Evolutionary conservation across 2,329 filamentous ascomycete genomes (phyloP).

Genomic region (Fusarium oligoseptatum): DNA sequence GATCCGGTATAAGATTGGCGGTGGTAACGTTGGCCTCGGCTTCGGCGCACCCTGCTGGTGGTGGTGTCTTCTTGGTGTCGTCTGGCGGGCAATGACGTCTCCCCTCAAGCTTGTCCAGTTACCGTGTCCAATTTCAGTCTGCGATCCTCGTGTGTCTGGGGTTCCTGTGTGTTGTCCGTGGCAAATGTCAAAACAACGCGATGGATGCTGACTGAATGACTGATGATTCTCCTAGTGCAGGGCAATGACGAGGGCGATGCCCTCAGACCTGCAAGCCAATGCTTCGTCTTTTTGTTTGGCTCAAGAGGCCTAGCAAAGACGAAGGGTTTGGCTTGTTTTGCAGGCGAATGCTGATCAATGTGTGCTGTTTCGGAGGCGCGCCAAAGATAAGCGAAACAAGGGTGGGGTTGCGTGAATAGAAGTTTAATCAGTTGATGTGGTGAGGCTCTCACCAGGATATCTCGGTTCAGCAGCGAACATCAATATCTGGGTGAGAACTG

Average conservation of each 20-base stretch:
- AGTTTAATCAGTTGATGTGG: neutral
- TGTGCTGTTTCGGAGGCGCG: constrained; percentile 1
- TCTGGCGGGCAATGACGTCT: constrained; percentile 42
- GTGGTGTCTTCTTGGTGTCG: constrained; percentile 22
- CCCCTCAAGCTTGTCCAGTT: constrained; percentile 15
- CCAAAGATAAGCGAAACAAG: constrained; percentile 10
- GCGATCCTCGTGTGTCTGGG: constrained; percentile 24
- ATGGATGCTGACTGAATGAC: constrained; percentile 9
- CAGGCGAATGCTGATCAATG: constrained; percentile 10
- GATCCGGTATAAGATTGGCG: constrained; percentile 13
- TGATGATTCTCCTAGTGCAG: constrained; percentile 13
- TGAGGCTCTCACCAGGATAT: neutral
- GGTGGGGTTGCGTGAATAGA: constrained; percentile 1
- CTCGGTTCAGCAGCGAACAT: neutral
- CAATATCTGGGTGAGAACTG: neutral
- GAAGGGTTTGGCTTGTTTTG: neutral
- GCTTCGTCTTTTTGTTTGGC: neutral
- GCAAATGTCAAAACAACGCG: constrained; percentile 23
- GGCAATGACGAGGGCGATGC: constrained; percentile 13
- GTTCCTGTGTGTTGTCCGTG: constrained; percentile 31
- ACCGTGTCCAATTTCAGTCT: constrained; percentile 20
- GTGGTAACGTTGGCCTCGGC: constrained; percentile 30
- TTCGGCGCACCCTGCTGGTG: constrained; percentile 10
- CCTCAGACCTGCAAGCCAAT: constrained; percentile 2
- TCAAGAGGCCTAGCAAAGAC: neutral